Evolutionary conservation across 768 basidiomycete species (phyloP).

Genomic region (Panaeolus papilionaceus): DNA sequence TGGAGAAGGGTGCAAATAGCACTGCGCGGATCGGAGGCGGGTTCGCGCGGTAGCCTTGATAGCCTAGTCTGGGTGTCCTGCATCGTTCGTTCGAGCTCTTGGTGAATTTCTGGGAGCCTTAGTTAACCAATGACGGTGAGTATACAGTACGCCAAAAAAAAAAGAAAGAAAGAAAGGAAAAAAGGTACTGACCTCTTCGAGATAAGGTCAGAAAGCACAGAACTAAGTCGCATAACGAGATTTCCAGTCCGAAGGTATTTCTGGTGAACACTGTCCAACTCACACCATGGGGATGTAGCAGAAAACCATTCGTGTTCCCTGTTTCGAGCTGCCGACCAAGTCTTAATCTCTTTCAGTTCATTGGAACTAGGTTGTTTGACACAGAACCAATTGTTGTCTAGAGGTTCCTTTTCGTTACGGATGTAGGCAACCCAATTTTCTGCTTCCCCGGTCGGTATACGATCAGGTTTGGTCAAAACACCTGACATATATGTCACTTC

Average conservation of each 20-base stretch:
- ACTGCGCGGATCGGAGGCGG: conserved; percentile 59
- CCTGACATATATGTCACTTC: conserved; percentile 41
- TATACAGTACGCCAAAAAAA: conserved; percentile 20
- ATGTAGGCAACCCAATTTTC: conserved; percentile 60
- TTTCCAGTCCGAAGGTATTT: conserved; percentile 62
- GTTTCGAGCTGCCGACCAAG: conserved; percentile 67
- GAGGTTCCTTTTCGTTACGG: conserved; percentile 52
- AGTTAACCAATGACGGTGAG: not conserved
- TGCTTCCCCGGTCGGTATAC: conserved; percentile 61
- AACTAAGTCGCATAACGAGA: conserved; percentile 62
- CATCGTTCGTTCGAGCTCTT: conserved; percentile 58
- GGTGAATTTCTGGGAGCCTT: conserved; percentile 68
- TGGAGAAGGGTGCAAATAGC: conserved; percentile 59
- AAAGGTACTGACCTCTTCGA: conserved; percentile 53
- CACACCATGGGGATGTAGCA: conserved; percentile 56
- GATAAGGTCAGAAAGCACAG: conserved; percentile 67
- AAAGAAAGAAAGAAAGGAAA: not conserved
- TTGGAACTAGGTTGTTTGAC: conserved; percentile 50
- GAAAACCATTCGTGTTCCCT: conserved; percentile 65
- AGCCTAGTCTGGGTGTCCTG: conserved; percentile 40
- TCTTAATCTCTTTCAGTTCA: conserved; percentile 56
- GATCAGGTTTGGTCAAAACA: conserved; percentile 78
- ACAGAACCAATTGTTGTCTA: conserved; percentile 63
- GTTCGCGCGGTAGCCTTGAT: conserved; percentile 49
- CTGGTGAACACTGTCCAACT: conserved; percentile 56